Conservation (phyloP, 805 yeast species). For the Ogataea philodendri region DNA sequence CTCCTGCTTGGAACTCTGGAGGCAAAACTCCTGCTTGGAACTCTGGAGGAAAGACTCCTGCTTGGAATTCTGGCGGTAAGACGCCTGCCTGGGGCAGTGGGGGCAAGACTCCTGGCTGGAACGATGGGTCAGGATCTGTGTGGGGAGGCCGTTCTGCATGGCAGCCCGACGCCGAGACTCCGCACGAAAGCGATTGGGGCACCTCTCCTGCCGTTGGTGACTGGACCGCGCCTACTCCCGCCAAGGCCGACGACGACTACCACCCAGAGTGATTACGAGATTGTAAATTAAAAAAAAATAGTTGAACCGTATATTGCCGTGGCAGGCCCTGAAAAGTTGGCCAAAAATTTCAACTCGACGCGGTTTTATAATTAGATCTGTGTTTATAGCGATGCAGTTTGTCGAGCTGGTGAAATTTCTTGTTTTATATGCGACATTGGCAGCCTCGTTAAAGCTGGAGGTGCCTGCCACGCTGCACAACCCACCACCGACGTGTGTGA, state of each 20-base stretch:
- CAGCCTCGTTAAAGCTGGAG: constrained; percentile 31
- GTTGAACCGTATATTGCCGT: constrained; percentile 5
- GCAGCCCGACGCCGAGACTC: constrained; percentile 34
- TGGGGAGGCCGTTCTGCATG: constrained; percentile 45
- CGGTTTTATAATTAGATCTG: constrained; percentile 12
- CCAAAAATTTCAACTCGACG: constrained; percentile 10
- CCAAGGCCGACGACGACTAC: constrained; percentile 30
- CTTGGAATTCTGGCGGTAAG: constrained; percentile 39
- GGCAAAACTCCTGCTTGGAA: constrained; percentile 42
- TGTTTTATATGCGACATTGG: constrained; percentile 7
- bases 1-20: constrained; percentile 48
- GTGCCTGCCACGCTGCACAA: constrained; percentile 29
- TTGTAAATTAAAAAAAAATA: constrained; percentile 2
- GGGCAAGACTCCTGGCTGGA: constrained; percentile 47
- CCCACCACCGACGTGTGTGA: constrained; percentile 69
- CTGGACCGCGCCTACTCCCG: constrained; percentile 49
- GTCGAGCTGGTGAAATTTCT: constrained; percentile 5
- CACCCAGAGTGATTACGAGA: constrained; percentile 15
- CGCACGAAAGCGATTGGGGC: constrained; percentile 35
- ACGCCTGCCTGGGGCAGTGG: constrained; percentile 46
- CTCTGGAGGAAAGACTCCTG: constrained; percentile 43
- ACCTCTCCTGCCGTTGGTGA: constrained; percentile 46
- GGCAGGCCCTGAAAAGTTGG: constrained; percentile 5
- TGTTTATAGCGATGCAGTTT: constrained; percentile 7
- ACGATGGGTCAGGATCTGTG: constrained; percentile 25